Conservation (phyloP, 1,139 yeast species). For the Waltiozyma sp. region DNA sequence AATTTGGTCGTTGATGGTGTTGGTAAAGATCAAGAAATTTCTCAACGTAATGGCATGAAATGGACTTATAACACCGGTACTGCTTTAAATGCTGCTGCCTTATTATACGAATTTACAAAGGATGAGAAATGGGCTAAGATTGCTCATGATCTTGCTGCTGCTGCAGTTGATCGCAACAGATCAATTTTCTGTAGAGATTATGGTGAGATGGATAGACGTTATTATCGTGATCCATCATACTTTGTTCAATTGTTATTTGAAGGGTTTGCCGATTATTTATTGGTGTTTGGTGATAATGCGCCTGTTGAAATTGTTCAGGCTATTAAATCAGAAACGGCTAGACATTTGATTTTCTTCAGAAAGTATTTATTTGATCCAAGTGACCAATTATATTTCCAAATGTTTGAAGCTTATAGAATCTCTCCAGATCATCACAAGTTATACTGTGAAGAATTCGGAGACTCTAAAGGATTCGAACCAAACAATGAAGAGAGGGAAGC, state of each 20-base stretch:
- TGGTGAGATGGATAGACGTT: constrained; percentile 37
- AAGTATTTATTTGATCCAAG: constrained; percentile 46
- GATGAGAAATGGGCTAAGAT: constrained; percentile 43
- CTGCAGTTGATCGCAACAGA: constrained; percentile 44
- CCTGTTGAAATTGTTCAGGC: constrained; percentile 22
- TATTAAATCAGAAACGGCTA: constrained; percentile 32
- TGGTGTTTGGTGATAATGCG: constrained; percentile 37
- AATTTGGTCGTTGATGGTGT: constrained; percentile 55
- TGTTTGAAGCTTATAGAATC: constrained; percentile 50
- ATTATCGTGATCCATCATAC: constrained; percentile 56
- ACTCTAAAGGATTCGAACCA: constrained; percentile 39
- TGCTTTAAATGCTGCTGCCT: constrained; percentile 44
- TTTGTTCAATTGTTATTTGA: constrained; percentile 57
- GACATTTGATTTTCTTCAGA: constrained; percentile 44
- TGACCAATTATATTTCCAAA: constrained; percentile 52
- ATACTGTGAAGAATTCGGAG: constrained; percentile 47
- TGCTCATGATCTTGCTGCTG: constrained; percentile 50
- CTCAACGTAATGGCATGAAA: constrained; percentile 37
- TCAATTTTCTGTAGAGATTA: constrained; percentile 61
- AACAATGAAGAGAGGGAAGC: constrained; percentile 37
- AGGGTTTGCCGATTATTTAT: constrained; percentile 57
- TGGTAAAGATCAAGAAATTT: constrained; percentile 32
- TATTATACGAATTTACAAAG: constrained; percentile 40
- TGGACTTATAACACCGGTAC: constrained; percentile 69
- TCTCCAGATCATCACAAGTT: constrained; percentile 39